Evolutionary conservation across 805 yeast genomes (phyloP).

Genomic region (Kodamaea kaohsiungensis): DNA sequence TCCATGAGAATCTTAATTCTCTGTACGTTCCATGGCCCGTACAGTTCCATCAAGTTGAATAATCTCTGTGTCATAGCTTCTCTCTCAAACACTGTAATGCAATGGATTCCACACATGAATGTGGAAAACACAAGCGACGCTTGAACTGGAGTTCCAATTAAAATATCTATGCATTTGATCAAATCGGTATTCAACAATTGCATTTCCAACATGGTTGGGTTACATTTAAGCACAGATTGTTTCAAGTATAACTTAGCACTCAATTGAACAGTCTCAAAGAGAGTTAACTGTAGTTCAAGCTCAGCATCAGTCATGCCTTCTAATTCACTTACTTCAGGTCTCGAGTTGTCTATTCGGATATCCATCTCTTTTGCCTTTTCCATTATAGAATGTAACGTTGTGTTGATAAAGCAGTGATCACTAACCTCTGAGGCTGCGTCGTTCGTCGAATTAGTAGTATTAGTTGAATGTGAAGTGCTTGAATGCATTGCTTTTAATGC

Average conservation of each 20-base stretch:
- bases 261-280: constrained; percentile 71
- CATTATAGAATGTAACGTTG: constrained; percentile 26
- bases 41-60: constrained; percentile 57
- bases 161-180: constrained; percentile 55
- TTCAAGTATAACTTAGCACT: constrained; percentile 67
- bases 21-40: constrained; percentile 63
- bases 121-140: constrained; percentile 74
- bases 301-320: constrained; percentile 45
- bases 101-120: constrained; percentile 74
- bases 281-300: constrained; percentile 62
- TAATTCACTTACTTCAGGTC: constrained; percentile 55
- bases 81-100: constrained; percentile 54
- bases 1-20: constrained; percentile 47
- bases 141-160: constrained; percentile 67
- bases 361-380: constrained; percentile 45
- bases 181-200: constrained; percentile 59
- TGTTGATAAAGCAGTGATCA: constrained; percentile 23
- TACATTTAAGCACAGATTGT: constrained; percentile 61
- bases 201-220: constrained; percentile 63
- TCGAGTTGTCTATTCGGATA: constrained; percentile 45
- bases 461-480: constrained; percentile 10
- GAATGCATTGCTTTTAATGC: constrained; percentile 10
- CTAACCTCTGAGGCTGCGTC: constrained; percentile 25
- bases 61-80: constrained; percentile 52
- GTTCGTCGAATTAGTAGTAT: neutral